Evolutionary conservation across 768 basidiomycete species (phyloP), one percentile per base, ranked within the genome.

Genomic region (Hortiboletus flavorubellus): DNA sequence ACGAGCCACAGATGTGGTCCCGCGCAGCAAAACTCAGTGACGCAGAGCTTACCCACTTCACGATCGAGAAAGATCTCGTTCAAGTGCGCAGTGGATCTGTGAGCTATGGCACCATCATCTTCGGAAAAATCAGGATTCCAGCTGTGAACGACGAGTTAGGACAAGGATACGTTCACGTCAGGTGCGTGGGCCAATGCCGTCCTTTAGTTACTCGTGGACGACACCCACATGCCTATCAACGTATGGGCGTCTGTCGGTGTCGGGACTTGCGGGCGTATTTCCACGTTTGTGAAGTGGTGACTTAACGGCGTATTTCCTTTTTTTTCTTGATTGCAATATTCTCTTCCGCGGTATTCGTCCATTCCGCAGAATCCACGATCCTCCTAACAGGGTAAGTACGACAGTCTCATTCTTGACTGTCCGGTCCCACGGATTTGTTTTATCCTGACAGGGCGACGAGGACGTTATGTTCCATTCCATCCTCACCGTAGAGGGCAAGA

Each of bases 61-160:
- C 68, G 37, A 73, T 85, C 45, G 64, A 74, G 60, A 41, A 71
- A 6, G 78, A 78, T 59, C 72, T 80, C 43, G 73, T 78, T 14
- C 61, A 71, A 59, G 67, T 77, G 31, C 75, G 86, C 52, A 84
- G 80, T 62, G 86, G 78, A 5, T 57, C 70, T 37, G 84, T 84
- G 34, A 78, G 83, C 54, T 83, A 91, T 67, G 89, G 89, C 15
- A 81, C 78, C 10, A 81, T 91, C 53, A 80, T 92, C 56, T 68
- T 92, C 11, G 89, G 90, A 29, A 90, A 91, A 77, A 80, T 91
- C 67, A 80, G 79, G 61, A 76, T 91, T 43, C 86, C 87, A 8
- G 85, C 80, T 21, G 73, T 89, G 50, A 74, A 80, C 8, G 87
- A 89, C 63, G 73, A 81, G 62, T 18, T 61, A 31, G 86, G 88